These are phyloP conservation scores for Boletus fagicola DNA, from an alignment of 768 basidiomycete species.

Conservation along the genomic window DNA sequence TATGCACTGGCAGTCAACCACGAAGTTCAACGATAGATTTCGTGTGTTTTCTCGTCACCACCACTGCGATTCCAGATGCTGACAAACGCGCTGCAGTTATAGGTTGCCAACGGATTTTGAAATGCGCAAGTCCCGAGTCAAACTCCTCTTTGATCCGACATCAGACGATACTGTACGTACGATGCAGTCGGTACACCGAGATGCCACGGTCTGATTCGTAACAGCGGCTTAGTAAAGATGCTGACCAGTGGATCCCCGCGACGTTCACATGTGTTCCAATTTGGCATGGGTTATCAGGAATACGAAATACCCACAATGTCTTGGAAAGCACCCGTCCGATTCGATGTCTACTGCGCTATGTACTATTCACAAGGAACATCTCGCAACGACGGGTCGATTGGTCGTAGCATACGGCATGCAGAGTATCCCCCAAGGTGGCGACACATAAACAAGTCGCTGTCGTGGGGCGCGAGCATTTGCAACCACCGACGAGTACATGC, in stretches of 20 bases:
- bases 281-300: background rate
- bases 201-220: background rate
- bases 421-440: background rate
- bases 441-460: background rate
- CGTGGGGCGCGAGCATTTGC: background rate
- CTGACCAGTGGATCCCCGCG: background rate
- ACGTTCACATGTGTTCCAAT: background rate
- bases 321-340: background rate
- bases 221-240: background rate
- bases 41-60: background rate
- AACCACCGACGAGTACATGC: background rate
- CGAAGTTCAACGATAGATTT: background rate
- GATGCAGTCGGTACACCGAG: background rate
- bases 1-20: too few relatives aligned
- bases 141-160: background rate
- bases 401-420: background rate
- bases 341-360: too few relatives aligned
- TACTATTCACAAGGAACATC: background rate
- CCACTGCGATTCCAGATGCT: background rate
- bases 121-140: background rate
- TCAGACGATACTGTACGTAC: too few relatives aligned
- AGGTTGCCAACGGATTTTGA: background rate
- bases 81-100: too few relatives aligned
- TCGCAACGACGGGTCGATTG: background rate
- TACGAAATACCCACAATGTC: background rate